phyloP scores from a whole-genome alignment of 2,329 filamentous ascomycete species.

The Endocalyx cinctus region DNA sequence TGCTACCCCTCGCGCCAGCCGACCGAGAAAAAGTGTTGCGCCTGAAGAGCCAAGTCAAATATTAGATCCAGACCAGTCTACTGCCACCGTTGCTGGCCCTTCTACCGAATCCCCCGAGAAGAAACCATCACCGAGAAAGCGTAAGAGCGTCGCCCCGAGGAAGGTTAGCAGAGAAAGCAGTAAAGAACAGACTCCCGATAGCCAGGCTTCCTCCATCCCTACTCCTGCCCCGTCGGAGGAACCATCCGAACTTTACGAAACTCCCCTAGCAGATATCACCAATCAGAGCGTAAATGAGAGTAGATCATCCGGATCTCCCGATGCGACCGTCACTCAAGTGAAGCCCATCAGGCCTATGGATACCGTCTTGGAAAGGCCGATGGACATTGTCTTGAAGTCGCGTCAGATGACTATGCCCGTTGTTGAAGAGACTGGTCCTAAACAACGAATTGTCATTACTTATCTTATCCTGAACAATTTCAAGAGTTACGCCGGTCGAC shows the following conservation, averaged over 20 bases:
- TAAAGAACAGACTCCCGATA: slow-evolving; percentile 36
- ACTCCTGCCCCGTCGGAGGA: slow-evolving; percentile 53
- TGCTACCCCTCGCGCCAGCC: slow-evolving; percentile 18
- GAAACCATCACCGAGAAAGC: slow-evolving; percentile 59
- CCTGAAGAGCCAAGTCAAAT: slow-evolving; percentile 53
- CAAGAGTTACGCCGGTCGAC: slow-evolving; percentile 95
- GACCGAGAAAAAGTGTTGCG: slow-evolving; percentile 36
- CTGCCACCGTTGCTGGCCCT: slow-evolving; percentile 25
- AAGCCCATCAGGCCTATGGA: slow-evolving; percentile 74
- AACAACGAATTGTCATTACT: slow-evolving; percentile 85
- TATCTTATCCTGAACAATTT: slow-evolving; percentile 93
- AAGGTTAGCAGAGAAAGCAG: slow-evolving; percentile 33
- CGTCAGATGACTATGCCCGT: slow-evolving; percentile 63
- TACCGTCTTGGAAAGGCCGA: slow-evolving; percentile 77
- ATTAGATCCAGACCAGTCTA: slow-evolving; percentile 49
- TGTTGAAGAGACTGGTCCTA: slow-evolving; percentile 73
- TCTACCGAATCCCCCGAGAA: slow-evolving; percentile 32
- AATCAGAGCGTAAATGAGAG: slow-evolving; percentile 60
- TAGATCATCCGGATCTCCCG: slow-evolving; percentile 39
- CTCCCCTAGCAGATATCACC: slow-evolving; percentile 72
- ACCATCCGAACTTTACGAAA: slow-evolving; percentile 43
- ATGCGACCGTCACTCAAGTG: slow-evolving; percentile 47
- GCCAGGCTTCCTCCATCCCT: slow-evolving; percentile 33
- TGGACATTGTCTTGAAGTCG: slow-evolving; percentile 90
- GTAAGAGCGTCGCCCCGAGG: slow-evolving; percentile 53